Conservation (phyloP, 73 alveolate species). For the Effrenium voratum region DNA sequence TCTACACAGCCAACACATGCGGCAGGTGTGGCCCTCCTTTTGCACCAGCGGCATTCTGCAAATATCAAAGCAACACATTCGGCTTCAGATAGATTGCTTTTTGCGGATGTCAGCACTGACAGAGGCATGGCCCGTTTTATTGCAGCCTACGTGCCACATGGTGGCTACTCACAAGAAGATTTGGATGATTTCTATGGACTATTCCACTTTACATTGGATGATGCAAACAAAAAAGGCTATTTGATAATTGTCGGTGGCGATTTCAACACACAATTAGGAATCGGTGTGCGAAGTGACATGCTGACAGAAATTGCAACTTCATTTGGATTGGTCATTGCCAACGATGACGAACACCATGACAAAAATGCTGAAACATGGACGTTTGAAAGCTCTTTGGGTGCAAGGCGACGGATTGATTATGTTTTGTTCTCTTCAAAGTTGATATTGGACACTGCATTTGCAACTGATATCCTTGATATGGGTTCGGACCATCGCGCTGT, state of each 20-base stretch:
- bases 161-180: not conserved
- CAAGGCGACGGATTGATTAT: not conserved
- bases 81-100: not conserved
- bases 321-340: not conserved
- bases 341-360: not conserved
- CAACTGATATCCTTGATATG: not conserved
- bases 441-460: not conserved
- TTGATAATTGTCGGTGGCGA: not conserved
- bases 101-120: not conserved
- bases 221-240: not conserved
- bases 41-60: not conserved
- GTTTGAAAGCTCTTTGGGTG: constrained; percentile 11
- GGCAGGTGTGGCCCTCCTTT: constrained; percentile 1
- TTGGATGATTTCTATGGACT: not conserved
- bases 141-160: not conserved
- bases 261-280: not conserved
- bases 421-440: not conserved
- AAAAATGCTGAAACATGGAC: not conserved
- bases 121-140: not conserved
- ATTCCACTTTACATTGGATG: not conserved
- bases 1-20: not conserved
- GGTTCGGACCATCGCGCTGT: constrained; percentile 41
- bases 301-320: not conserved
- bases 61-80: not conserved
- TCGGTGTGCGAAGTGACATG: not conserved